A percentile compares a stretch with the other conserved stretches of the same genome.
Evolutionary conservation across 2,329 filamentous ascomycete species (phyloP).

Genomic region (Diatrype stigma): DNA sequence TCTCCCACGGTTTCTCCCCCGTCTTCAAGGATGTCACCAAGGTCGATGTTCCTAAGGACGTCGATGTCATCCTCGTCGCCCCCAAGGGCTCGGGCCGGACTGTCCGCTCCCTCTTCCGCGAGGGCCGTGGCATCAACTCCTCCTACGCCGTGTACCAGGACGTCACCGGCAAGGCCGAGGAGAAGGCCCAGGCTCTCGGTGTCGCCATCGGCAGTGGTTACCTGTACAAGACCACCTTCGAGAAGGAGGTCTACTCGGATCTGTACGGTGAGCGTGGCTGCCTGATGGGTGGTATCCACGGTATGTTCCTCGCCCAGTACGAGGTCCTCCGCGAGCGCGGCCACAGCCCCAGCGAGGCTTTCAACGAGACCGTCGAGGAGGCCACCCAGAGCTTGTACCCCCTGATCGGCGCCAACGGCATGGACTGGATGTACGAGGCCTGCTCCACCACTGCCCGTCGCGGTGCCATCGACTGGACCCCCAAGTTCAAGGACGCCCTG

Average conservation of each 20-base stretch:
- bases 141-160: slow-evolving; percentile 98
- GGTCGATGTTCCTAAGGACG: slow-evolving; percentile 90
- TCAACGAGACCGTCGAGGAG: slow-evolving; percentile 99
- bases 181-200: slow-evolving; percentile 95
- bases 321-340: slow-evolving; percentile 98
- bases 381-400: slow-evolving; percentile 97
- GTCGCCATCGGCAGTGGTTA: slow-evolving; percentile 96
- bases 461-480: slow-evolving; percentile 98
- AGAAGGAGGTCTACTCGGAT: slow-evolving; percentile 99
- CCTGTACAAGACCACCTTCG: slow-evolving; percentile 99
- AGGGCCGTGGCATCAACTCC: slow-evolving; percentile 99
- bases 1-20: slow-evolving; percentile 99
- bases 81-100: slow-evolving; percentile 99
- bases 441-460: slow-evolving; percentile 98
- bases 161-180: slow-evolving; percentile 94
- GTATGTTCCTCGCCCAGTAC: slow-evolving; percentile 99
- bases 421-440: slow-evolving; percentile 99
- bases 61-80: slow-evolving; percentile 98
- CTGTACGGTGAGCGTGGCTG: slow-evolving; percentile 99
- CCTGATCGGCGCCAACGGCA: slow-evolving; percentile 92
- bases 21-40: slow-evolving; percentile 99
- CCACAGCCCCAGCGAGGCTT: slow-evolving; percentile 95
- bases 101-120: slow-evolving; percentile 96
- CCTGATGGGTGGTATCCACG: slow-evolving; percentile 99
- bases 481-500: slow-evolving; percentile 93